phyloP scores from a whole-genome alignment of 2,329 filamentous ascomycete species.

The Calonectria henricotiae region DNA sequence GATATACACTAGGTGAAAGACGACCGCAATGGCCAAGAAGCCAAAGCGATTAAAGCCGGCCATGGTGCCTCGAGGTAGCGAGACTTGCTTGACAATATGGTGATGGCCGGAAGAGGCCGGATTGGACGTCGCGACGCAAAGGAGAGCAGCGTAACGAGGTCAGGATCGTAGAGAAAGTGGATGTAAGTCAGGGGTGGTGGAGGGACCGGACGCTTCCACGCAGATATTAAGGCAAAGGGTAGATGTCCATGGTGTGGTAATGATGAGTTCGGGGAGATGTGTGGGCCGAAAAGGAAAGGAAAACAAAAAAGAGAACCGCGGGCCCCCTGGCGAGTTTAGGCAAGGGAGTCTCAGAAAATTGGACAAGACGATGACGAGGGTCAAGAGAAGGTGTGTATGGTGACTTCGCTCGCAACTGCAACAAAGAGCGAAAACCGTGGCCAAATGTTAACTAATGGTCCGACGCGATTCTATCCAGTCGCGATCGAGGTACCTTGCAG shows the following conservation, averaged over 20 bases:
- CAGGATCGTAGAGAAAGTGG: constrained; percentile 28
- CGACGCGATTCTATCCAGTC: constrained; percentile 24
- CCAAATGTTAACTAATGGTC: constrained; percentile 21
- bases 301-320: constrained; percentile 10
- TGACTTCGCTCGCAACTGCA: neutral
- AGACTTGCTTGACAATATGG: neutral
- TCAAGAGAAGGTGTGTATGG: constrained; percentile 19
- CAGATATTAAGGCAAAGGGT: constrained; percentile 25
- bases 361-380: constrained; percentile 8
- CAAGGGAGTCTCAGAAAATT: neutral
- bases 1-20: constrained; percentile 95
- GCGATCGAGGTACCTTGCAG: constrained; percentile 29
- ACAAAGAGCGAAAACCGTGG: constrained; percentile 34
- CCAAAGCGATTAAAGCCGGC: constrained; percentile 77
- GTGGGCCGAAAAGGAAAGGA: constrained; percentile 14
- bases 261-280: neutral
- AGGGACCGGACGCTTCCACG: constrained; percentile 23
- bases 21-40: constrained; percentile 89
- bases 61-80: constrained; percentile 61
- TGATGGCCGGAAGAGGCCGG: constrained; percentile 26
- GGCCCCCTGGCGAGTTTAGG: constrained; percentile 13
- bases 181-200: constrained; percentile 48
- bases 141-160: constrained; percentile 1
- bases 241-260: constrained; percentile 37
- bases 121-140: constrained; percentile 24